Conservation (phyloP, 768 basidiomycete species). For the Melanogaster broomeanus region DNA sequence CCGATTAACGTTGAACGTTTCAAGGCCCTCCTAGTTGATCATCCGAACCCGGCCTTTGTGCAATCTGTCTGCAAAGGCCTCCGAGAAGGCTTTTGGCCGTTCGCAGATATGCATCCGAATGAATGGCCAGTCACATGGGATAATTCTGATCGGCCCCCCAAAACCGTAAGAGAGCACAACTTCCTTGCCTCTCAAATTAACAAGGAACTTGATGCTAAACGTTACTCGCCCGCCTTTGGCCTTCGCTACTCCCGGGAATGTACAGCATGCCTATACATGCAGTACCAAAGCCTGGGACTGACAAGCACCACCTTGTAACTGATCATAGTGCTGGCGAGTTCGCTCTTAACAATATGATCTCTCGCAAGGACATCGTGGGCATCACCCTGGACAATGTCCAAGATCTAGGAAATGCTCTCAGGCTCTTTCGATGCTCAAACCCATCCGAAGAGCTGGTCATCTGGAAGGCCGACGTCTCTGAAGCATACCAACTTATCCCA, state of each 20-base stretch:
- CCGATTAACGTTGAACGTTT: slow-evolving; percentile 11
- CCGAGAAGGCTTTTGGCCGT: slow-evolving; percentile 48
- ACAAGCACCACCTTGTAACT: no score
- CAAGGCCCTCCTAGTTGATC: slow-evolving; percentile 24
- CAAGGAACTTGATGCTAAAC: no score
- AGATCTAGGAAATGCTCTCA: slow-evolving; percentile 24
- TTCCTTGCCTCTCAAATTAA: no score
- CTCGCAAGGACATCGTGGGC: slow-evolving; percentile 14
- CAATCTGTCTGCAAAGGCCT: slow-evolving; percentile 32
- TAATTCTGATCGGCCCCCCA: slow-evolving; percentile 20
- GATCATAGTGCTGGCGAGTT: slow-evolving; percentile 39
- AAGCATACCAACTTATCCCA: slow-evolving; percentile 39
- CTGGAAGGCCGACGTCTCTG: slow-evolving; percentile 39
- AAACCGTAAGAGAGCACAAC: not conserved
- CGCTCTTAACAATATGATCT: slow-evolving; percentile 40
- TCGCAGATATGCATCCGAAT: slow-evolving; percentile 23
- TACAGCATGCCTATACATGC: no score
- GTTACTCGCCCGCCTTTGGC: slow-evolving; percentile 5
- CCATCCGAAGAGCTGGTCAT: not conserved
- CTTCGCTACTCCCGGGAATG: not conserved
- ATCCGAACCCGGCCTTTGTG: slow-evolving; percentile 42
- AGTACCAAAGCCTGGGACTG: no score
- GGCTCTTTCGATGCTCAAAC: rapidly evolving
- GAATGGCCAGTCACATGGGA: slow-evolving; percentile 27
- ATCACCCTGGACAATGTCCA: slow-evolving; percentile 37